phyloP scores from a whole-genome alignment of 2,329 filamentous ascomycete species.

The Neoascochyta sp. region DNA sequence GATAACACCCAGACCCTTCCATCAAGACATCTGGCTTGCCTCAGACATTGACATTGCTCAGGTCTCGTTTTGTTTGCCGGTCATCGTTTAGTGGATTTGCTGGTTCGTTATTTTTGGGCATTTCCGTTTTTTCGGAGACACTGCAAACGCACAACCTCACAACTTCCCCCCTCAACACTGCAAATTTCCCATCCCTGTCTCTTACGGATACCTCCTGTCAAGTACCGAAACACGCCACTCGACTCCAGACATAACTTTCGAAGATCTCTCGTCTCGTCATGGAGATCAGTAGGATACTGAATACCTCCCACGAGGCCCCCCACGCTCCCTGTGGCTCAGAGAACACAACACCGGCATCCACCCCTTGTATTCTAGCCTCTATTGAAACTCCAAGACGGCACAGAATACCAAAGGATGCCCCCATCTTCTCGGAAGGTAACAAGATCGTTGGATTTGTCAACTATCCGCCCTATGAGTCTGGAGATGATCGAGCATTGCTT shows the following conservation, averaged over 20 bases:
- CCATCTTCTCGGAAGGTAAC: slow-evolving; percentile 57
- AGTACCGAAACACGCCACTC: slow-evolving; percentile 4
- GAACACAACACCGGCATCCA: slow-evolving; percentile 11
- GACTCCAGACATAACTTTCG: too few relatives aligned
- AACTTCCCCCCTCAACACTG: too few relatives aligned
- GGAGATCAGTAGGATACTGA: slow-evolving; percentile 43
- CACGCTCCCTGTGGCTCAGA: slow-evolving; percentile 2
- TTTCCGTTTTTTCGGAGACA: too few relatives aligned
- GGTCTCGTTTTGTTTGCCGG: too few relatives aligned
- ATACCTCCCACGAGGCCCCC: slow-evolving; percentile 20
- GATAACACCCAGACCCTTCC: too few relatives aligned
- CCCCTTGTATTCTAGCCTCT: slow-evolving; percentile 7
- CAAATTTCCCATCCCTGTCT: too few relatives aligned
- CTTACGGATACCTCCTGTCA: slow-evolving; percentile 2
- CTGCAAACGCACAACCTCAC: too few relatives aligned
- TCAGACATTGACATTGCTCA: too few relatives aligned
- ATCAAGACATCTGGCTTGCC: too few relatives aligned
- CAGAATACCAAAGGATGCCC: slow-evolving; percentile 63
- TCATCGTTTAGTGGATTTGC: too few relatives aligned
- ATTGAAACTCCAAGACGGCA: slow-evolving; percentile 35
- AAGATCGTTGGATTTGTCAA: slow-evolving; percentile 64
- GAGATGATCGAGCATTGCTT: slow-evolving; percentile 51
- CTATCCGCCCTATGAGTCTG: slow-evolving; percentile 68
- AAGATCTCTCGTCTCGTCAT: slow-evolving; percentile 18
- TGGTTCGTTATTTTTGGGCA: too few relatives aligned